Conservation (phyloP, 129 eudicot species). For the Escallonia herrerae region DNA sequence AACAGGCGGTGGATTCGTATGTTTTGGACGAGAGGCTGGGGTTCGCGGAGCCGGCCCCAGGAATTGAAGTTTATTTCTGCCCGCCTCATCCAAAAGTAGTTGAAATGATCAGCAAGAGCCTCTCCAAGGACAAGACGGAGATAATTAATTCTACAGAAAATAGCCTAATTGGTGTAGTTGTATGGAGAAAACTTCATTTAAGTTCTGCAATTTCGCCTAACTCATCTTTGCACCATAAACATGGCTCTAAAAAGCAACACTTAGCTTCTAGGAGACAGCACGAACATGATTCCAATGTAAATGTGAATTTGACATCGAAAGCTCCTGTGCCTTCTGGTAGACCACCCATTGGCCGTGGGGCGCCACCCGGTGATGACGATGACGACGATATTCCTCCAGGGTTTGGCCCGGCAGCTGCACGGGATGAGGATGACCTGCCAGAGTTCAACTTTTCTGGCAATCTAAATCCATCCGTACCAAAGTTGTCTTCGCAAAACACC, state of each 20-base stretch:
- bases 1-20: slow-evolving; percentile 57
- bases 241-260: slow-evolving; percentile 41
- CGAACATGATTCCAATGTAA: slow-evolving; percentile 32
- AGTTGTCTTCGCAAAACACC: slow-evolving; percentile 11
- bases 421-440: slow-evolving; percentile 83
- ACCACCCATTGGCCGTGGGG: background rate
- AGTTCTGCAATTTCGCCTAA: slow-evolving; percentile 47
- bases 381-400: slow-evolving; percentile 85
- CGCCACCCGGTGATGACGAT: slow-evolving; percentile 18
- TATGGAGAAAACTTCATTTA: slow-evolving; percentile 67
- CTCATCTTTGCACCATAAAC: slow-evolving; percentile 63
- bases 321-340: slow-evolving; percentile 6
- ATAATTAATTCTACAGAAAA: slow-evolving; percentile 33
- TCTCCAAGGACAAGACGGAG: slow-evolving; percentile 36
- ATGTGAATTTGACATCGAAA: slow-evolving; percentile 28
- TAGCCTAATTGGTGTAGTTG: slow-evolving; percentile 69
- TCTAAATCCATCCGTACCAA: slow-evolving; percentile 14
- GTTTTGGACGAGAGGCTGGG: slow-evolving; percentile 66
- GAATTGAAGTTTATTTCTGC: slow-evolving; percentile 68
- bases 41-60: slow-evolving; percentile 68
- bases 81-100: slow-evolving; percentile 42
- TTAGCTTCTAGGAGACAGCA: slow-evolving; percentile 31
- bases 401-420: slow-evolving; percentile 64
- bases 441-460: slow-evolving; percentile 68
- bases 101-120: slow-evolving; percentile 44